phyloP scores from a whole-genome alignment of 495 filamentous ascomycete species.

The Xylaria scruposa region DNA sequence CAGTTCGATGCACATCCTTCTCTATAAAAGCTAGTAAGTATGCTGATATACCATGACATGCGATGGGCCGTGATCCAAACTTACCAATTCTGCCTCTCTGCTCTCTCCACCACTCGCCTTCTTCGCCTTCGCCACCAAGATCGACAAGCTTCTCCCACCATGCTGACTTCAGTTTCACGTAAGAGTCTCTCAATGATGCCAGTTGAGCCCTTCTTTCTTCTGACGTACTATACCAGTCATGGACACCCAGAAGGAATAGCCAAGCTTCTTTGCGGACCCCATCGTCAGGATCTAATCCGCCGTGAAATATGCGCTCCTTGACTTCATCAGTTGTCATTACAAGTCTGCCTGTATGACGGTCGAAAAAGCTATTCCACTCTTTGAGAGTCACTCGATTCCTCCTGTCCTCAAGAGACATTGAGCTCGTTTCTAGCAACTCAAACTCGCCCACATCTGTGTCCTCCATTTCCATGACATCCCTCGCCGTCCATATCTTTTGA shows the following conservation, averaged over 20 bases:
- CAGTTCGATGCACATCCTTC: conserved; percentile 97
- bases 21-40: conserved; percentile 65
- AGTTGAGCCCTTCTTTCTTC: conserved; percentile 82
- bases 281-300: conserved; percentile 86
- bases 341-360: conserved; percentile 72
- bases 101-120: conserved; percentile 94
- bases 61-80: conserved; percentile 30
- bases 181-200: conserved; percentile 89
- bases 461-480: conserved; percentile 91
- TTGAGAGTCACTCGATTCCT: conserved; percentile 77
- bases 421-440: conserved; percentile 87
- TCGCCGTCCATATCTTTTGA: conserved; percentile 88
- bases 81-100: conserved; percentile 92
- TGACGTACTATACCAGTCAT: conserved; percentile 83
- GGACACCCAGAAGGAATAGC: conserved; percentile 90
- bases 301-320: conserved; percentile 95
- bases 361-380: conserved; percentile 91
- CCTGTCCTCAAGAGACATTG: conserved; percentile 71
- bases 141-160: conserved; percentile 98
- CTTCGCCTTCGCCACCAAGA: conserved; percentile 72
- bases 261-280: conserved; percentile 95
- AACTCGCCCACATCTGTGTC: conserved; percentile 94
- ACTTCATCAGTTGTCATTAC: conserved; percentile 86
- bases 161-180: conserved; percentile 87
- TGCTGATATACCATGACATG: background rate